Conservation (phyloP, 495 filamentous ascomycete species). For the Immersiella caudata region DNA sequence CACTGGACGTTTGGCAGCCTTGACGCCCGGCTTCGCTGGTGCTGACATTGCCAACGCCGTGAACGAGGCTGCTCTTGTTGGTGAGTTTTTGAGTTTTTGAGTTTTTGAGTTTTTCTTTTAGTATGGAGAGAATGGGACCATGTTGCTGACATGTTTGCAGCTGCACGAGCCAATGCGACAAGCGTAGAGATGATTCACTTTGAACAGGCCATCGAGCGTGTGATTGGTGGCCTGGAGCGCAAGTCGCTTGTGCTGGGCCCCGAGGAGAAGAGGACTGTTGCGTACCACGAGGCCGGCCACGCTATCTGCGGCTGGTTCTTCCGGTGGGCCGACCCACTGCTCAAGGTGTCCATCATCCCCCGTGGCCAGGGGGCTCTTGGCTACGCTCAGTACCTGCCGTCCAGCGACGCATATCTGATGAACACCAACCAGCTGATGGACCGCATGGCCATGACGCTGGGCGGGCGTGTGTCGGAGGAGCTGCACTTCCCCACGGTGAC, state of each 20-base stretch:
- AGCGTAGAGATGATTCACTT: conserved; percentile 86
- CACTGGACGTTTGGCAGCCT: conserved; percentile 80
- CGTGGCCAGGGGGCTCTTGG: conserved; percentile 91
- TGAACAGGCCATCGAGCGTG: conserved; percentile 95
- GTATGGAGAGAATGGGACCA: too few relatives aligned
- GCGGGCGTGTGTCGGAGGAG: conserved; percentile 91
- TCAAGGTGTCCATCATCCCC: conserved; percentile 98
- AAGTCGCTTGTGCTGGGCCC: conserved; percentile 91
- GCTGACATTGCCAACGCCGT: conserved; percentile 98
- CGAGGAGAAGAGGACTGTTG: conserved; percentile 90
- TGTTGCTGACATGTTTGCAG: conserved; percentile 56
- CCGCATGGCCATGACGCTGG: conserved; percentile 99
- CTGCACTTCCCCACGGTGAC: conserved; percentile 96
- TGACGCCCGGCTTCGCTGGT: conserved; percentile 95
- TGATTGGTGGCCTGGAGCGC: conserved; percentile 94
- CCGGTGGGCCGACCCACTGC: conserved; percentile 90
- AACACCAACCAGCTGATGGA: conserved; percentile 96
- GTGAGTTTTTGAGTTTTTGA: too few relatives aligned
- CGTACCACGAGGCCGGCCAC: conserved; percentile 97
- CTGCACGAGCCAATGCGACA: conserved; percentile 77
- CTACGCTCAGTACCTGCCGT: conserved; percentile 95
- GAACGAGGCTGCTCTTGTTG: conserved; percentile 95
- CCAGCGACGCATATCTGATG: conserved; percentile 90
- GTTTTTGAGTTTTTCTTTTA: too few relatives aligned
- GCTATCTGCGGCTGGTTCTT: conserved; percentile 99